Conservation (phyloP, 2,329 filamentous ascomycete genomes). For the Trichoderma afroharzianum region DNA sequence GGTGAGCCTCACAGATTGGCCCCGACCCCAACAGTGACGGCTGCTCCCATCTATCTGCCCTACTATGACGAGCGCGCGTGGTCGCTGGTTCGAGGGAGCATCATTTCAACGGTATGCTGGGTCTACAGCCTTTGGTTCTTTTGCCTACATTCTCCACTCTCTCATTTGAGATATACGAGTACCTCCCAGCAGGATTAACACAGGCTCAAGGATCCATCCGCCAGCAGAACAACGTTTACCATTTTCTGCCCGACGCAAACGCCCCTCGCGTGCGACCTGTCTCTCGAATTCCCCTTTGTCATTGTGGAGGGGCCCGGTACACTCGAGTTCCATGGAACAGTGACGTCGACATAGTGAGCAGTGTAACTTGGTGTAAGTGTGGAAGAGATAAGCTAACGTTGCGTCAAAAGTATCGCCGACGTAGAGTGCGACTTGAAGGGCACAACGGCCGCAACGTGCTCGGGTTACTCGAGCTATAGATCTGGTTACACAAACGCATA, state of each 20-base stretch:
- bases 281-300: constrained; percentile 45
- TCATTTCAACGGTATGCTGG: constrained; percentile 39
- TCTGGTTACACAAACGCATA: constrained; percentile 37
- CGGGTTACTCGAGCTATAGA: constrained; percentile 45
- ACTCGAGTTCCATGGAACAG: constrained; percentile 42
- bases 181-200: not conserved
- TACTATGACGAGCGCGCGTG: constrained; percentile 41
- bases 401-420: constrained; percentile 41
- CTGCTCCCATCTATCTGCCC: constrained; percentile 45
- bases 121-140: not conserved
- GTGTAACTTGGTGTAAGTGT: not conserved
- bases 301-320: constrained; percentile 45
- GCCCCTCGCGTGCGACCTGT: constrained; percentile 41
- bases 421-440: constrained; percentile 42
- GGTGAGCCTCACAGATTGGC: constrained; percentile 10
- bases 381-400: constrained; percentile 8
- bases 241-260: constrained; percentile 45
- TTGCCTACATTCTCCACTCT: not conserved
- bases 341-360: constrained; percentile 42
- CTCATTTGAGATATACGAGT: not conserved
- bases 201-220: constrained; percentile 32
- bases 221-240: constrained; percentile 43
- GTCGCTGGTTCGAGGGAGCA: constrained; percentile 44
- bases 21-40: constrained; percentile 31
- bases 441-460: constrained; percentile 45